Percentiles rank a stretch among this genome's conserved stretches.
Conservation (phyloP, 2,329 filamentous ascomycete genomes). For the Exophiala dermatitidis region DNA sequence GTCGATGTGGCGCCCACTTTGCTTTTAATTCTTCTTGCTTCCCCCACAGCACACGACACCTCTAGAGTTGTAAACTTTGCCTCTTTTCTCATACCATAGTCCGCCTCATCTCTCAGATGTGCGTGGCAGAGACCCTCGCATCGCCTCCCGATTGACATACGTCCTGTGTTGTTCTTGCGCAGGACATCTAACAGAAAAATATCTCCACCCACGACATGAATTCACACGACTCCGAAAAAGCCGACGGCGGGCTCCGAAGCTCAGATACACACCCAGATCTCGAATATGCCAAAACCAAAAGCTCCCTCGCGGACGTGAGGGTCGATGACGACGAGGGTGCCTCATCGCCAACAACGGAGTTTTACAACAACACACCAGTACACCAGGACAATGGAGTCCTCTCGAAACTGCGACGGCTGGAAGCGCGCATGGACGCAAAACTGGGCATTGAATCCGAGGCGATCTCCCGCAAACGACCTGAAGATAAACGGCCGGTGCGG, state of each 20-base stretch:
- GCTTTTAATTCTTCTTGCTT: neutral
- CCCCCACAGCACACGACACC: neutral
- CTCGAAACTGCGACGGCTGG: slow-evolving; percentile 25
- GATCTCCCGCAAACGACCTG: slow-evolving; percentile 41
- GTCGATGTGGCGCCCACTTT: neutral
- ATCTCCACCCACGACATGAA: no score
- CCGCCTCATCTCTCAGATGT: no score
- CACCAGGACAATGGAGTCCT: slow-evolving; percentile 19
- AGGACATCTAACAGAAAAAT: no score
- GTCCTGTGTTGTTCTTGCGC: no score
- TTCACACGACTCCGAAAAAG: no score
- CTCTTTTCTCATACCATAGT: neutral
- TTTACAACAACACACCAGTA: slow-evolving; percentile 21
- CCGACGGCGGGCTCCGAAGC: no score
- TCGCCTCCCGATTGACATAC: no score
- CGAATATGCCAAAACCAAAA: neutral
- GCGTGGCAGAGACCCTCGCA: no score
- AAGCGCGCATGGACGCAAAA: slow-evolving; percentile 40
- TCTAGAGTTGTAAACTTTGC: neutral
- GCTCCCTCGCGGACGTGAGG: neutral
- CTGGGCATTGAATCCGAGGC: slow-evolving; percentile 45
- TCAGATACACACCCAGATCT: neutral
- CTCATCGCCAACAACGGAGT: neutral
- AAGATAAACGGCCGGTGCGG: slow-evolving; percentile 39
- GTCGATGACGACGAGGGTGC: neutral